Conservation (phyloP, 306 rosid genomes). For the Neltuma alba region DNA sequence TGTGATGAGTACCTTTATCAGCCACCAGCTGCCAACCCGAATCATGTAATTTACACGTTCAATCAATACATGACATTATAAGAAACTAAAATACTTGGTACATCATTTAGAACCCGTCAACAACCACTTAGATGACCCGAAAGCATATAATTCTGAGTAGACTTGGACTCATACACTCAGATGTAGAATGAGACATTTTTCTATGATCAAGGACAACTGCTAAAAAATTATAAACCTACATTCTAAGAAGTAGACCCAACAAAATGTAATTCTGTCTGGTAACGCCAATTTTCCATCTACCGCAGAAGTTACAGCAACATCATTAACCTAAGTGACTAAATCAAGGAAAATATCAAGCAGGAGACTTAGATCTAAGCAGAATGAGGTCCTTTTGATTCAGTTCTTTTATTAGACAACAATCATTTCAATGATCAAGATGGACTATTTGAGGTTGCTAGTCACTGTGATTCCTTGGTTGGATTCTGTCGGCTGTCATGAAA, state of each 20-base stretch:
- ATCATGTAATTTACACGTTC: slow-evolving; percentile 15
- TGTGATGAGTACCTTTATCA: slow-evolving; percentile 10
- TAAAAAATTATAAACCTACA: not conserved
- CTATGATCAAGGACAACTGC: not conserved
- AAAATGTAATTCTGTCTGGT: not conserved
- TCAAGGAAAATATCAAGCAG: not conserved
- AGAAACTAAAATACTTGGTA: not conserved
- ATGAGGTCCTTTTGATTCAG: not conserved
- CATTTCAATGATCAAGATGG: not conserved
- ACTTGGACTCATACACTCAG: slow-evolving; percentile 6
- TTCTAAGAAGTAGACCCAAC: not conserved
- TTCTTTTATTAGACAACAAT: too few relatives aligned
- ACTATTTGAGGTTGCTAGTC: not conserved
- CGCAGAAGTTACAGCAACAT: not conserved
- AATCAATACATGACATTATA: not conserved
- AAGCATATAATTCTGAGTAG: not conserved
- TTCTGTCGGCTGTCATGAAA: not conserved
- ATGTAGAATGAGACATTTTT: slow-evolving; percentile 8
- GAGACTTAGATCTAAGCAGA: not conserved
- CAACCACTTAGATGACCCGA: slow-evolving; percentile 6
- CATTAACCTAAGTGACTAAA: not conserved
- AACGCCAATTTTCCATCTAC: not conserved
- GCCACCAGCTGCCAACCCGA: slow-evolving; percentile 19
- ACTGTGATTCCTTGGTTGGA: not conserved
- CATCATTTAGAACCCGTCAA: not conserved